Evolutionary conservation across 306 rosid genomes (phyloP), one percentile per base, ranked within the genome.

Genomic region (Benincasa hispida): DNA sequence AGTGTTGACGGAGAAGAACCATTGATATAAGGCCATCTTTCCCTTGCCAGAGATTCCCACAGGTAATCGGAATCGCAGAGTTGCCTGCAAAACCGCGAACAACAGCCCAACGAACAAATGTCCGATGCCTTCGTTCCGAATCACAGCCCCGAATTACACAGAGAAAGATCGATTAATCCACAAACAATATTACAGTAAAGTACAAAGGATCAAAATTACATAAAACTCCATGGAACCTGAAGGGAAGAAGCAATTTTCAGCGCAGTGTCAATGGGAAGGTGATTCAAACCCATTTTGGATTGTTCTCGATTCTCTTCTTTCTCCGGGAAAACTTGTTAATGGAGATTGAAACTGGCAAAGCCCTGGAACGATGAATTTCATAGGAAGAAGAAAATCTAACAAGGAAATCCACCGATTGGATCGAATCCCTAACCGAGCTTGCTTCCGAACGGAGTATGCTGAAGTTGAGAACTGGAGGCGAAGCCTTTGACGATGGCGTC

Each of bases 71-170:
- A 81, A 74, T 51, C 77, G 76, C 90, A 89, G 9, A 88, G 72
- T 76, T 84, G 82, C 80, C 85, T 85, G 83, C 92, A 93, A 54
- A 86, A 86, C 78, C 84, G 87, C 6, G 90, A 93, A 79, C 93
- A 89, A 79, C 90, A 80, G 45, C 87, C 86, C 88, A 93, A 81
- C 15, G 93, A 84, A 78, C 98, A 93, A 82, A 93, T 62, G 81
- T 93, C 98, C 79, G 81, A 77, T 11, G 79, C 91, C 97, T 93
- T 75, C n/a, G 30, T 50, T 15, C 21, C 55, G 55, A 15, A 53
- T 47, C 57, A 17, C 35, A 70, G 22, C 57, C 53, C 35, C 25
- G 28, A 72, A 72, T 50, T 72, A 9, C 41, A 72, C 0, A 79
- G 50, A 56, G 21, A 22, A 50, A 19, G 21, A 32, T 34, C 35